Base-by-base conservation (phyloP, 1,284 basidiomycete genomes). In the Fomitopsis palustris region DNA sequence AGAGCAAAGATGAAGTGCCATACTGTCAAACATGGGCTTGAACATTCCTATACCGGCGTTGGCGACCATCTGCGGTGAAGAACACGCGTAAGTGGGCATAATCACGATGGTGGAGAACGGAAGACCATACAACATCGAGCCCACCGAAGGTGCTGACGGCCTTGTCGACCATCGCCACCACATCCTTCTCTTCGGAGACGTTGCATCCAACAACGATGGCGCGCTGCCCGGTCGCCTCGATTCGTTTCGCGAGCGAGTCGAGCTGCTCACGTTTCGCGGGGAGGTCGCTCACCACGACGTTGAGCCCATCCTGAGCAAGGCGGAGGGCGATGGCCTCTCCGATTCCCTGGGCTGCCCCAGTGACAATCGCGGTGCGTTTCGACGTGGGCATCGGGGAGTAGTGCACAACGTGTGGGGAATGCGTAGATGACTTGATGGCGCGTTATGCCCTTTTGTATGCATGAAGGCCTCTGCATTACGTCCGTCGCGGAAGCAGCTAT, bases 251-350 rank as follows among this genome's bases (percentile, higher is more conserved):
- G 2, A 77, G 64, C 0, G 39, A 55, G 0, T 73, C 67, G 0
- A 80, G 67, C n/a, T 61, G 49, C 0, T 63, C 63, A 1, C 49
- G 23, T 42, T 77, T 71, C 14, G 57, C 58, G 0, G 67, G 64
- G 5, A 80, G 35, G 60, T 81, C 78, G 49, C 72, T 69, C 33
- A 81, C 38, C 7, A 70, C 75, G 3, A 81, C 64, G 55, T 77
- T 69, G 29, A 77, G 69, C 0, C 78, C 80, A 54, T 81, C 79
- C 4, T 67, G 60, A 0, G 79, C 77, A 8, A 81, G 71, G 0
- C 75, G 71, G 0, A 77, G 64, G 9, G 75, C 75, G 49, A 78
- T 75, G 16, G 75, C 74, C n/a, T 73, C 67, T 1, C 79, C 79
- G 33, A 81, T 74, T 9, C 78, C 80, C 52, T 74, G 72, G 3